phyloP scores from a whole-genome alignment of 768 basidiomycete species.

The Austroboletus eburneus region DNA sequence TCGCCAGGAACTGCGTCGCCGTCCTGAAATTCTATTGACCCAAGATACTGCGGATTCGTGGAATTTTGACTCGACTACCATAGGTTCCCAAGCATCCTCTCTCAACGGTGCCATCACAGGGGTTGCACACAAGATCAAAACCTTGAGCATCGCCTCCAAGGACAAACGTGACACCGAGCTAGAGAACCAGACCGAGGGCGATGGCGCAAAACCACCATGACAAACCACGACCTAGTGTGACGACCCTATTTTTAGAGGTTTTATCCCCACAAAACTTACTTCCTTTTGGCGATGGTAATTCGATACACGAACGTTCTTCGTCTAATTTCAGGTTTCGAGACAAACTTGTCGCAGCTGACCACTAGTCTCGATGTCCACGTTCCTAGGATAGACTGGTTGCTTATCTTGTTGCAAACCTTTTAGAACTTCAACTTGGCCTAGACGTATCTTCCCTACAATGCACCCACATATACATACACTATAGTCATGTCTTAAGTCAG shows the following conservation, averaged over 20 bases:
- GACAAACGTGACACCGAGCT: constrained; percentile 3
- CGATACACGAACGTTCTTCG: neutral
- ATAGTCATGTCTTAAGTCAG: too few species aligned
- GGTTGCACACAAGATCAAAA: constrained; percentile 1
- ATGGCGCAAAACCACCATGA: neutral
- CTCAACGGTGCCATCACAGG: constrained; percentile 5
- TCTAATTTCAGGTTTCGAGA: constrained; percentile 9
- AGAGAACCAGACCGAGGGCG: constrained; percentile 7
- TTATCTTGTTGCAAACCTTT: too few species aligned
- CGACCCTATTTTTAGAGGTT: neutral
- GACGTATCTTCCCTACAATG: too few species aligned
- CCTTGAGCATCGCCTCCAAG: constrained; percentile 5
- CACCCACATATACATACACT: too few species aligned
- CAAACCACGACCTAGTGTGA: neutral
- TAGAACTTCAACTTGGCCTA: too few species aligned
- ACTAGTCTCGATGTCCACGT: too few species aligned
- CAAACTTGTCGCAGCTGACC: too few species aligned
- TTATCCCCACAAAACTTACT: constrained; percentile 1
- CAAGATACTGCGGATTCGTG: constrained; percentile 69
- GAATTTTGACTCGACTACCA: constrained; percentile 60
- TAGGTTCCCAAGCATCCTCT: constrained; percentile 32
- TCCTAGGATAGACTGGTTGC: too few species aligned
- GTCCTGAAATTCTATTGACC: constrained; percentile 32
- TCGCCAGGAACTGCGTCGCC: constrained; percentile 65
- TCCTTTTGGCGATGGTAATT: neutral